Evolutionary conservation across 129 eudicot genomes (phyloP).

Genomic region (Artemisia argyi): DNA sequence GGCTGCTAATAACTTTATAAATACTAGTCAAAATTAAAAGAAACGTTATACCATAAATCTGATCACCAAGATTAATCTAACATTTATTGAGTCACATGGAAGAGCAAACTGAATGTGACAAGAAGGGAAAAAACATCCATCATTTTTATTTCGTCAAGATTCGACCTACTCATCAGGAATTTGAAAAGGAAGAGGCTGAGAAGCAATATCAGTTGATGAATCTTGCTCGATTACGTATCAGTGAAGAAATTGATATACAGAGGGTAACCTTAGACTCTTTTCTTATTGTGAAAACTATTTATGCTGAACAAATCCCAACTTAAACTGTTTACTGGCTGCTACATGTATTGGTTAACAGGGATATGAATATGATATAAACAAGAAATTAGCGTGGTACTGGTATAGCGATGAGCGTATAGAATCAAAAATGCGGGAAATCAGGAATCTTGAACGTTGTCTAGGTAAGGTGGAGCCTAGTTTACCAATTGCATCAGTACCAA

Average conservation of each 20-base stretch:
- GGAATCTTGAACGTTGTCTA: neutral
- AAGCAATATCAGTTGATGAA: slow-evolving; percentile 11
- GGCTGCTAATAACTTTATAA: neutral
- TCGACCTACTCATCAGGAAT: slow-evolving; percentile 5
- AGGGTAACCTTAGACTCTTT: neutral
- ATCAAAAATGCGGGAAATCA: neutral
- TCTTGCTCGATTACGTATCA: slow-evolving; percentile 19
- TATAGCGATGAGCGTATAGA: neutral
- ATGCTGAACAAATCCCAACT: neutral
- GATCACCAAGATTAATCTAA: too few species aligned
- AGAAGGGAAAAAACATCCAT: neutral
- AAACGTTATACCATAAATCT: too few species aligned
- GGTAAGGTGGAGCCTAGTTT: neutral
- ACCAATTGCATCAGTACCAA: neutral
- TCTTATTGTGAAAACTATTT: neutral
- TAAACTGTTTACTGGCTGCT: too few species aligned
- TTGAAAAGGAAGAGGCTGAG: slow-evolving; percentile 4
- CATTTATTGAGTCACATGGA: slow-evolving; percentile 7
- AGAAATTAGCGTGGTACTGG: neutral
- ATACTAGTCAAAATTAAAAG: neutral
- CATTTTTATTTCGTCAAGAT: slow-evolving; percentile 3
- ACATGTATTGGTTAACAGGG: neutral
- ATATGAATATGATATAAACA: neutral
- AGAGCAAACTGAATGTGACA: slow-evolving; percentile 2
- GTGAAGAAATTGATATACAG: neutral